These are phyloP conservation scores for Macrotyloma uniflorum DNA, from an alignment of 306 rosid genomes.

Conservation along the genomic window DNA sequence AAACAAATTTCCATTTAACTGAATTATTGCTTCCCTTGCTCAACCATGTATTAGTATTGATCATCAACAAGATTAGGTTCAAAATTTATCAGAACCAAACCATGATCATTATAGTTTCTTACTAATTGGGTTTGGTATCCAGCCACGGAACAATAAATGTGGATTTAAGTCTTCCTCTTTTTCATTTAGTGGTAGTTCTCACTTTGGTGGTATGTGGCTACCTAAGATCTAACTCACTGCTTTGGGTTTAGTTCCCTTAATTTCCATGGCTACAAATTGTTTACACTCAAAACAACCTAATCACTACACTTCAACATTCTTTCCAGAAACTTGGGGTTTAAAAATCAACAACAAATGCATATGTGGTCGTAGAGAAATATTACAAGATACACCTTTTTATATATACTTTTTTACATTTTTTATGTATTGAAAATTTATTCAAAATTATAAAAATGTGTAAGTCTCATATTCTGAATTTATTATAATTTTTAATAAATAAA, in stretches of 20 bases:
- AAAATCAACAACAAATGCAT: not conserved
- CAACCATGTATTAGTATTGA: conserved; percentile 22
- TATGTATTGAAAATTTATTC: too few species aligned
- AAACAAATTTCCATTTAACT: conserved; percentile 34
- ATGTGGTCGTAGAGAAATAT: too few species aligned
- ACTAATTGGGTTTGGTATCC: conserved; percentile 33
- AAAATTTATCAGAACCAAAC: conserved; percentile 32
- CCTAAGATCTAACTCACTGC: conserved; percentile 40
- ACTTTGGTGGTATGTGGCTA: conserved; percentile 39
- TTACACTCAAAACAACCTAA: not conserved
- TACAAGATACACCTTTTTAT: too few species aligned
- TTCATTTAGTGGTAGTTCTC: conserved; percentile 29
- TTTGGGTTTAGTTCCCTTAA: conserved; percentile 30
- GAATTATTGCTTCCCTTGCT: conserved; percentile 20
- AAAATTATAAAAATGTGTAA: too few species aligned
- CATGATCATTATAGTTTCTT: not conserved
- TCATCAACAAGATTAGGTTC: conserved; percentile 27
- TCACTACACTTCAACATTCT: not conserved
- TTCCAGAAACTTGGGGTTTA: not conserved
- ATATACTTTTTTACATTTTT: too few species aligned
- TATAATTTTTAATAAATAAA: too few species aligned
- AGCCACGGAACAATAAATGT: conserved; percentile 28
- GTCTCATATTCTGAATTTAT: too few species aligned
- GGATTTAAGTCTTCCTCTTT: not conserved
- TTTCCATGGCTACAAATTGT: conserved; percentile 15